Base-by-base conservation (phyloP, 352 stramenopile genomes). In the Phytopythium chamaehyphon region DNA sequence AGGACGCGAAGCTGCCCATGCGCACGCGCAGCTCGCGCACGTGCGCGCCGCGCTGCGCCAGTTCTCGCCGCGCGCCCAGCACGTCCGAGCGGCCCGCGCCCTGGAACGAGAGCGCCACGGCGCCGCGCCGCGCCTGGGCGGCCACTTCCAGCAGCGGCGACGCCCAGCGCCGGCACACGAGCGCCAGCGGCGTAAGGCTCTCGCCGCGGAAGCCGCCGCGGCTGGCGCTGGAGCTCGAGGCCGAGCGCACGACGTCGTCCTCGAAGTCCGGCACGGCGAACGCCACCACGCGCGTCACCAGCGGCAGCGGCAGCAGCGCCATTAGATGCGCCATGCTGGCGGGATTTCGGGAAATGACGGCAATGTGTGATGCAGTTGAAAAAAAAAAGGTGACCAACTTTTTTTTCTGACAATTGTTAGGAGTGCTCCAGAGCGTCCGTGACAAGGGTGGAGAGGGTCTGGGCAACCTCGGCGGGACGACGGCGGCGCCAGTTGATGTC, bases 401-500 rank as follows among this genome's bases (percentile, higher is more conserved):
- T n/a, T n/a, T n/a, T n/a, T n/a, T n/a, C n/a, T n/a, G n/a, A n/a
- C n/a, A n/a, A n/a, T n/a, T n/a, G n/a, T n/a, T n/a, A n/a, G n/a
- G n/a, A n/a, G n/a, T n/a, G n/a, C n/a, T n/a, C n/a, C n/a, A n/a
- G n/a, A n/a, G n/a, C n/a, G n/a, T n/a, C n/a, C 28, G 28, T 9
- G 5, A 33, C 28, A 9, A 9, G 9, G 28, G 28, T 33, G 5
- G 5, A 9, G 28, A 37, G 8, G 5, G 3, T 22, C 14, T 48
- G 43, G 11, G n/a, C 26, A 15, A 38, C 3, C 9, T 53, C 47
- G 8, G 23, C 47, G 2, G 33, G 33, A 7, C 48, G 38, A 2
- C 39, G 48, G 1, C 61, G 61, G 9, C 62, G 61, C 69, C 70
- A 76, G 35, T 83, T 75, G 22, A 86, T 52, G 44, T 86, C 71